These are phyloP conservation scores for Hanseniaspora valbyensis DNA, from an alignment of 805 yeast species.

Conservation along the genomic window DNA sequence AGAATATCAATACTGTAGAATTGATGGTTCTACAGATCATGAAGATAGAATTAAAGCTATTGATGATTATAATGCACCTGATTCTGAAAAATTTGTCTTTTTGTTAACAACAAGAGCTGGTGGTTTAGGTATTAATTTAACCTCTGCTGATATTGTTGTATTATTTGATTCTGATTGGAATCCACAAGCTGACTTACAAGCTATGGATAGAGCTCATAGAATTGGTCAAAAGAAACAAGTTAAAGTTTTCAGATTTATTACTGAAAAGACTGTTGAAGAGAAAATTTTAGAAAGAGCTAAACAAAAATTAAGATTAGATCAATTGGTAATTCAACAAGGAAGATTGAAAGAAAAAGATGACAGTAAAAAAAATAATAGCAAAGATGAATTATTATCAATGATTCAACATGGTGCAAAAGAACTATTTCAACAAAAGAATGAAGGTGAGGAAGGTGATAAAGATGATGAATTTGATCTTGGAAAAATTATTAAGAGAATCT, in stretches of 20 bases:
- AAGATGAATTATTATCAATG: constrained; percentile 68
- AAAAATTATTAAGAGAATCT: constrained; percentile 46
- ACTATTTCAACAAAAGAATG: constrained; percentile 32
- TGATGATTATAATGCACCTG: constrained; percentile 72
- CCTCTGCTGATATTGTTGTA: constrained; percentile 69
- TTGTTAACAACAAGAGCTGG: constrained; percentile 79
- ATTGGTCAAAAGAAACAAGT: constrained; percentile 81
- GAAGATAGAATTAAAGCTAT: constrained; percentile 63
- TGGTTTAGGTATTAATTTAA: constrained; percentile 75
- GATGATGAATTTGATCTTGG: constrained; percentile 47
- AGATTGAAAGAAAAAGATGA: constrained; percentile 29
- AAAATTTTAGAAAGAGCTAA: constrained; percentile 73
- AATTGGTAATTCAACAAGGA: constrained; percentile 73
- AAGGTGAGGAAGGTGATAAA: constrained; percentile 26
- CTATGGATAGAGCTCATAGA: constrained; percentile 84
- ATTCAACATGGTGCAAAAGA: constrained; percentile 74
- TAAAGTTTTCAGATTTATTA: constrained; percentile 62
- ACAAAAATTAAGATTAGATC: constrained; percentile 67
- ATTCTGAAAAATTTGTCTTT: constrained; percentile 59
- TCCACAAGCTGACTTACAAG: constrained; percentile 81
- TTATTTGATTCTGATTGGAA: constrained; percentile 78
- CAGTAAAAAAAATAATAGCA: constrained; percentile 33
- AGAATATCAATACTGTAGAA: constrained; percentile 60
- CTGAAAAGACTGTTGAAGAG: constrained; percentile 76
- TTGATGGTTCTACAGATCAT: constrained; percentile 76